These are phyloP conservation scores for Pichia sp. DNA, from an alignment of 1,139 yeast genomes.

Conservation along the genomic window DNA sequence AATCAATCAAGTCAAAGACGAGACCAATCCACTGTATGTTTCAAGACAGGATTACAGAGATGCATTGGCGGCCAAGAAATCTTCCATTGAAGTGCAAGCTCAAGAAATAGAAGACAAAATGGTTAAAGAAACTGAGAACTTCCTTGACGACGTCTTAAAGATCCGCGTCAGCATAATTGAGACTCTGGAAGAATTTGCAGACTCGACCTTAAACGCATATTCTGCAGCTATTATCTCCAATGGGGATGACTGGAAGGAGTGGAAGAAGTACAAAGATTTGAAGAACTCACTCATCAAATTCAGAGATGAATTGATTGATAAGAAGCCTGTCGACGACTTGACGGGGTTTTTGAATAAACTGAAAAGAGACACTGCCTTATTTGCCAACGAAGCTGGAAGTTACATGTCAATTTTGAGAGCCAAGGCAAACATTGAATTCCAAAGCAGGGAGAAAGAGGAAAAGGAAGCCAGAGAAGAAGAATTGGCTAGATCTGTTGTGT, in stretches of 20 bases:
- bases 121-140: conserved; percentile 34
- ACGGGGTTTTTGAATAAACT: conserved; percentile 53
- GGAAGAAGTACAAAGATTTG: conserved; percentile 61
- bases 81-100: conserved; percentile 38
- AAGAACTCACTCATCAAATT: conserved; percentile 52
- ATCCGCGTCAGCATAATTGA: conserved; percentile 56
- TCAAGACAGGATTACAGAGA: conserved; percentile 60
- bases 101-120: conserved; percentile 37
- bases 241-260: conserved; percentile 50
- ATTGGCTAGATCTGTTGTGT: neutral
- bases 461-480: conserved; percentile 10
- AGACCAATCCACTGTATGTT: conserved; percentile 35
- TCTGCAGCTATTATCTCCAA: conserved; percentile 33
- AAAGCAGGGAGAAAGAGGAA: conserved; percentile 50
- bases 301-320: conserved; percentile 50
- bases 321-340: conserved; percentile 48
- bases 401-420: conserved; percentile 71
- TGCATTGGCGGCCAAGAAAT: conserved; percentile 32
- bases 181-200: conserved; percentile 68
- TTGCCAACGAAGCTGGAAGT: conserved; percentile 67
- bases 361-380: conserved; percentile 54
- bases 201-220: conserved; percentile 55
- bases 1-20: conserved; percentile 47
- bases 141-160: conserved; percentile 42
- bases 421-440: conserved; percentile 76